Base-by-base conservation (phyloP, 208 protist species). In the Herpetomonas tarakana region DNA sequence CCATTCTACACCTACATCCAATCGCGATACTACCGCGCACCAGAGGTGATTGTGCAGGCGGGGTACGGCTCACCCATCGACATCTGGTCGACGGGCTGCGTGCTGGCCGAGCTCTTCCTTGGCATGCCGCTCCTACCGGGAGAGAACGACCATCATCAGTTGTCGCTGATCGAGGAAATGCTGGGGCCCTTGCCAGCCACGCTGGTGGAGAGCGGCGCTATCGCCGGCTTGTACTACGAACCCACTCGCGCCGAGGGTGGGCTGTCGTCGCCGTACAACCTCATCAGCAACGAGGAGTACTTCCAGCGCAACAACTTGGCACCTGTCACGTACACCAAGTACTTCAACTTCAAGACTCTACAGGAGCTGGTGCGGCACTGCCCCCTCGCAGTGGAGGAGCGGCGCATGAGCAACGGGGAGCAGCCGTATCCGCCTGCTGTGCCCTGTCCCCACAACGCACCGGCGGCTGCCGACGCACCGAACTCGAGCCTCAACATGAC, bases 41-140 rank as follows among this genome's bases (percentile, higher is more conserved):
- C 97, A 12, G 97, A 99, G 65, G 94, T 99, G 27, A 97, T 99
- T 31, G 53, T 99, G 0, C 92, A 89, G 28, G 74, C 92, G 0
- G 52, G 73, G 24, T 99, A 98, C 76, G 76, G 78, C 27, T 78
- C 65, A 18, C 74, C 75, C 16, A 98, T 99, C 58, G 98, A 99
- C 76, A 89, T 99, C 65, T 99, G 98, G 97, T 97, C 86, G 25
- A 83, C 98, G n/a, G 98, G 97, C 3, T 99, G 97, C 67, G 86
- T 98, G 39, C 78, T 98, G 21, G 96, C 92, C 41, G 97, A 99
- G 76, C 73, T 99, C 25, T 86, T 95, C 50, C 87, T 93, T 16
- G 98, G 97, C 21, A 78, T 96, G 49, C 97, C 98, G 24, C 63
- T 99, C 30, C 93, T 99, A 62, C 91, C 94, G 0, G 96, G 96